phyloP scores from a whole-genome alignment of 495 filamentous ascomycete species.

The Talaromyces proteolyticus region DNA sequence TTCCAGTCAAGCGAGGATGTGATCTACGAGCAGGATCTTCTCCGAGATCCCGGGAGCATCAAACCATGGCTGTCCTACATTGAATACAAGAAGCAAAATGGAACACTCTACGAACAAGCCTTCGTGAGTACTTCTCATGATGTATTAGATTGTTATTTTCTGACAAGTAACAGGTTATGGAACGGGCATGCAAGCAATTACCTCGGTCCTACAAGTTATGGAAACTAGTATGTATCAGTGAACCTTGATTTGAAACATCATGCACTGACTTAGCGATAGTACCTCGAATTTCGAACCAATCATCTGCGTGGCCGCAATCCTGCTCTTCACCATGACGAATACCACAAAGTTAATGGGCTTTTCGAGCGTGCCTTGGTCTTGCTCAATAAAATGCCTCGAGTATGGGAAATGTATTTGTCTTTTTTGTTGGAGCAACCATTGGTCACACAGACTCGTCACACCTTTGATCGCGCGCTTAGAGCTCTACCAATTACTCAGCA shows the following conservation, averaged over 20 bases:
- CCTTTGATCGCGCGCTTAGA: slow-evolving; percentile 90
- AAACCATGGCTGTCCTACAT: slow-evolving; percentile 97
- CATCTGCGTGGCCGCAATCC: slow-evolving; percentile 83
- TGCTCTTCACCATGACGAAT: slow-evolving; percentile 74
- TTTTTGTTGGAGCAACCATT: slow-evolving; percentile 89
- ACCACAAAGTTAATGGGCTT: slow-evolving; percentile 87
- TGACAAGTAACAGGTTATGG: slow-evolving; percentile 48
- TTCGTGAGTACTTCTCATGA: slow-evolving; percentile 56
- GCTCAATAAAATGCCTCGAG: slow-evolving; percentile 97
- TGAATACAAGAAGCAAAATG: slow-evolving; percentile 85
- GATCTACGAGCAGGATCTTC: slow-evolving; percentile 92
- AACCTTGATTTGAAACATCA: neutral
- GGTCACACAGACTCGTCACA: slow-evolving; percentile 81
- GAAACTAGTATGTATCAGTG: slow-evolving; percentile 69
- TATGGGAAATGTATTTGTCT: slow-evolving; percentile 97
- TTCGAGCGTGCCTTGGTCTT: slow-evolving; percentile 93
- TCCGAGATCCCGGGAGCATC: slow-evolving; percentile 76
- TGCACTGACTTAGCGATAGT: slow-evolving; percentile 39
- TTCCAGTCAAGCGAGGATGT: slow-evolving; percentile 75
- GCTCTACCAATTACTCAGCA: slow-evolving; percentile 97
- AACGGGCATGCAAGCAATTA: slow-evolving; percentile 82
- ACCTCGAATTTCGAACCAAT: slow-evolving; percentile 77
- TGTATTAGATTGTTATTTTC: neutral
- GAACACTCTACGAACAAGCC: slow-evolving; percentile 81
- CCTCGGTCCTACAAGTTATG: slow-evolving; percentile 97